These are phyloP conservation scores for Planoprotostelium fungivorum DNA, from an alignment of 78 protist genomes.

Conservation along the genomic window DNA sequence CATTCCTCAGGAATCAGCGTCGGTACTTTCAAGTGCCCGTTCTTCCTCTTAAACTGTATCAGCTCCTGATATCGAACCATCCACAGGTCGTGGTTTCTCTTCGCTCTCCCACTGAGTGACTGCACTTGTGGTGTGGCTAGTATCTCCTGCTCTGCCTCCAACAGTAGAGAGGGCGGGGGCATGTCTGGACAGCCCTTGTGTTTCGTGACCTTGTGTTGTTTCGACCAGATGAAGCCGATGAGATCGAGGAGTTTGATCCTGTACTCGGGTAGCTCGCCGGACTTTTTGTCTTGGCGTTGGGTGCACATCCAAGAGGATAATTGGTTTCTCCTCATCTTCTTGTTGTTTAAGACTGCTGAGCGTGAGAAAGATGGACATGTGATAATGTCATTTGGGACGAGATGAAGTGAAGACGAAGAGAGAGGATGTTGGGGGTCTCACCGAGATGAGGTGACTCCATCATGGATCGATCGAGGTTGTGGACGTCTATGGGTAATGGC, in stretches of 20 bases:
- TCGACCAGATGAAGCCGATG: neutral
- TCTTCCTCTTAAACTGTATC: neutral
- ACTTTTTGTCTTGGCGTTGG: neutral
- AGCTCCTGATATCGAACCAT: neutral
- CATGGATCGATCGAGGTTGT: neutral
- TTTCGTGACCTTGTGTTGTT: neutral
- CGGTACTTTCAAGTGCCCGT: neutral
- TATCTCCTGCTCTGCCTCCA: neutral
- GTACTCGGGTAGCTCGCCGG: neutral
- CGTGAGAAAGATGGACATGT: too few species aligned
- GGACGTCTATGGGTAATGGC: neutral
- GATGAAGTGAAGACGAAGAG: too few species aligned
- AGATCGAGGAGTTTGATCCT: neutral
- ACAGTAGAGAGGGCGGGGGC: neutral
- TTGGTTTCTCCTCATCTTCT: neutral
- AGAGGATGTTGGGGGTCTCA: too few species aligned
- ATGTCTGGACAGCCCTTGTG: neutral
- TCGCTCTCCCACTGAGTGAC: neutral
- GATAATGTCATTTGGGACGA: too few species aligned
- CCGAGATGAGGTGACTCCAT: neutral
- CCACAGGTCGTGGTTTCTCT: neutral
- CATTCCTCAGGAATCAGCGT: neutral
- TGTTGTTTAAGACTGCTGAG: neutral
- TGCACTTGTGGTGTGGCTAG: neutral
- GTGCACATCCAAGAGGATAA: neutral